These are phyloP conservation scores for Ormosia semicastrata DNA, from an alignment of 306 rosid genomes.

Conservation along the genomic window DNA sequence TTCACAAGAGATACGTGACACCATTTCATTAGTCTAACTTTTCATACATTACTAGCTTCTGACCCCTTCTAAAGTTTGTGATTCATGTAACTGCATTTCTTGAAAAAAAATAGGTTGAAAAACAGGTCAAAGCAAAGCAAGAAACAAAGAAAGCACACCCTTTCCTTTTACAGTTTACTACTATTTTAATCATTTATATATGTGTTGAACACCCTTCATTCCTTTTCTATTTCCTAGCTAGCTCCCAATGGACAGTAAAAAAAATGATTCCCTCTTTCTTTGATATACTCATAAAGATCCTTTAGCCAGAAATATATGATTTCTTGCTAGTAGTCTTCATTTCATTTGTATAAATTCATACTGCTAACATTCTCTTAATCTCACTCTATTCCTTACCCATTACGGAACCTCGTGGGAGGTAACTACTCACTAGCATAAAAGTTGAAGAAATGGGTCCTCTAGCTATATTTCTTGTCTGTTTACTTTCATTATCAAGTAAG, in stretches of 20 bases:
- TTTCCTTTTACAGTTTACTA: background rate
- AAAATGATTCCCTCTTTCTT: background rate
- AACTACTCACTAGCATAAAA: background rate
- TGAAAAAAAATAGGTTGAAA: background rate
- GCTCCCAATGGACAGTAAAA: background rate
- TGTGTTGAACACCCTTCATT: background rate
- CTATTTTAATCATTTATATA: background rate
- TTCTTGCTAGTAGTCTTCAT: constrained; percentile 5
- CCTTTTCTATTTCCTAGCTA: background rate
- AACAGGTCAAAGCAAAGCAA: background rate
- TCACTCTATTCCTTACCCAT: background rate
- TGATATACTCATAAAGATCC: constrained; percentile 40
- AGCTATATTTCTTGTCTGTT: constrained; percentile 33
- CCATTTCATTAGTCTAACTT: background rate
- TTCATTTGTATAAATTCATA: constrained; percentile 22
- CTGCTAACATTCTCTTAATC: background rate
- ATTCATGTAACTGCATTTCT: constrained; percentile 18
- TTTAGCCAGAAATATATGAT: background rate
- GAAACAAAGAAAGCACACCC: constrained; percentile 19
- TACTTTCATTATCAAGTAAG: constrained; percentile 51
- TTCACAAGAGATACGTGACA: constrained; percentile 18
- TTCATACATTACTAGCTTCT: background rate
- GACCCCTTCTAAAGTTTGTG: constrained; percentile 30
- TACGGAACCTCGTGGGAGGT: background rate
- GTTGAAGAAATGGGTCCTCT: constrained; percentile 35